These are phyloP conservation scores for Galeopsis tetrahit DNA, from an alignment of 257 asterid species.

Conservation along the genomic window DNA sequence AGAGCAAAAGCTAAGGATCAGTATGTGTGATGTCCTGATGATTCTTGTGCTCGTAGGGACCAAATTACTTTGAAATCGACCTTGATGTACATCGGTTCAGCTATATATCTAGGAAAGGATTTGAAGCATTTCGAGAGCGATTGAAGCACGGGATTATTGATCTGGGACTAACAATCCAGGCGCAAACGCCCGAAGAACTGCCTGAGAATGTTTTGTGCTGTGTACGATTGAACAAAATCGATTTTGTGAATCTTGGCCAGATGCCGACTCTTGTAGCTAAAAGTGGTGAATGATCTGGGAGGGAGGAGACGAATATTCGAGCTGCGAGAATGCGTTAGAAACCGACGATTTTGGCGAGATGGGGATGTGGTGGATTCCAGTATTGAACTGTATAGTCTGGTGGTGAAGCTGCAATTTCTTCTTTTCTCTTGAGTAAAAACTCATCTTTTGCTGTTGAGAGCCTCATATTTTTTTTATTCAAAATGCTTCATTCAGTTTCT, in stretches of 20 bases:
- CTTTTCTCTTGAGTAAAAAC: background rate
- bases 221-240: constrained; percentile 66
- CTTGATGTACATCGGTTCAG: constrained; percentile 96
- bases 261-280: constrained; percentile 58
- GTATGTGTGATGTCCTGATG: constrained; percentile 1
- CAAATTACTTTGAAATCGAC: constrained; percentile 83
- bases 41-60: constrained; percentile 55
- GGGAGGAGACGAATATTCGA: constrained; percentile 17
- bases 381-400: constrained; percentile 8
- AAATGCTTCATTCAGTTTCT: constrained; percentile 17
- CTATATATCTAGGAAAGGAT: constrained; percentile 86
- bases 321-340: constrained; percentile 17
- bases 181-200: constrained; percentile 72
- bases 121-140: constrained; percentile 72
- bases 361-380: constrained; percentile 20
- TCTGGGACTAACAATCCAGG: constrained; percentile 94
- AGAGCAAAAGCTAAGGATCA: background rate
- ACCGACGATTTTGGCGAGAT: constrained; percentile 22
- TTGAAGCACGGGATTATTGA: constrained; percentile 78
- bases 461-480: constrained; percentile 34
- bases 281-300: constrained; percentile 17
- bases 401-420: constrained; percentile 15
- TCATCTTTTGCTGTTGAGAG: constrained; percentile 24
- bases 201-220: constrained; percentile 92
- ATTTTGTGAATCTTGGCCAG: constrained; percentile 66